phyloP scores from a whole-genome alignment of 2,329 filamentous ascomycete genomes.

The Phaeosphaeria sp. region DNA sequence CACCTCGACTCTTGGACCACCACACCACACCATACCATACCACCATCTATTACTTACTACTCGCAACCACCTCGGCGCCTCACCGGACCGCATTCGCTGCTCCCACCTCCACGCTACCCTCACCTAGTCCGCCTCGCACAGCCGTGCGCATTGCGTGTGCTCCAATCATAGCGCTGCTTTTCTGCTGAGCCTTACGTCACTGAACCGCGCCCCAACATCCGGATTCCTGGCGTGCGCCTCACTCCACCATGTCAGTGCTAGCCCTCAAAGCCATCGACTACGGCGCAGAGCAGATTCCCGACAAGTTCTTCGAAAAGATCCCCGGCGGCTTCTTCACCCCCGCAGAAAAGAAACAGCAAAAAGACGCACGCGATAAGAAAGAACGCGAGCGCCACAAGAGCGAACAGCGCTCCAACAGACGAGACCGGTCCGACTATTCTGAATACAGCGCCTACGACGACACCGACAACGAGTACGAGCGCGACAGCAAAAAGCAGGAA shows the following conservation, averaged over 20 bases:
- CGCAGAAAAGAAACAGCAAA: conserved; percentile 33
- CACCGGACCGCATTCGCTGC: conserved; percentile 12
- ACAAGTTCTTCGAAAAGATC: conserved; percentile 46
- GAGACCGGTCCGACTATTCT: conserved; percentile 33
- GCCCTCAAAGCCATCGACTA: conserved; percentile 48
- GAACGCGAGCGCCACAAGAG: conserved; percentile 19
- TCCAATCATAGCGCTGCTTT: conserved; percentile 41
- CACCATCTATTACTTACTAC: conserved; percentile 9
- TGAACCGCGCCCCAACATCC: conserved; percentile 19
- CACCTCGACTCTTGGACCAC: conserved; percentile 6
- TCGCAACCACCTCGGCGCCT: conserved; percentile 1
- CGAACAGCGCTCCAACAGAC: conserved; percentile 20
- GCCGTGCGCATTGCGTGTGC: conserved; percentile 16
- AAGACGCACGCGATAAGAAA: conserved; percentile 22
- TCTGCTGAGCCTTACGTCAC: conserved; percentile 41
- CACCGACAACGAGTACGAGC: conserved; percentile 36
- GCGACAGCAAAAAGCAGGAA: conserved; percentile 28
- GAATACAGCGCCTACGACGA: conserved; percentile 39
- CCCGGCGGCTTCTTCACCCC: conserved; percentile 48
- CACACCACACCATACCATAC: background rate
- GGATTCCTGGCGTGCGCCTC: conserved; percentile 30
- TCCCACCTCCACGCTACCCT: conserved; percentile 29
- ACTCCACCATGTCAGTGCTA: conserved; percentile 42
- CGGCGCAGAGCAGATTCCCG: conserved; percentile 48
- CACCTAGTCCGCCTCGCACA: conserved; percentile 25